A percentile compares a stretch with the other conserved stretches of the same genome.
phyloP scores from a whole-genome alignment of 2,329 filamentous ascomycete species.

The Tolypocladium cylindrosporum region DNA sequence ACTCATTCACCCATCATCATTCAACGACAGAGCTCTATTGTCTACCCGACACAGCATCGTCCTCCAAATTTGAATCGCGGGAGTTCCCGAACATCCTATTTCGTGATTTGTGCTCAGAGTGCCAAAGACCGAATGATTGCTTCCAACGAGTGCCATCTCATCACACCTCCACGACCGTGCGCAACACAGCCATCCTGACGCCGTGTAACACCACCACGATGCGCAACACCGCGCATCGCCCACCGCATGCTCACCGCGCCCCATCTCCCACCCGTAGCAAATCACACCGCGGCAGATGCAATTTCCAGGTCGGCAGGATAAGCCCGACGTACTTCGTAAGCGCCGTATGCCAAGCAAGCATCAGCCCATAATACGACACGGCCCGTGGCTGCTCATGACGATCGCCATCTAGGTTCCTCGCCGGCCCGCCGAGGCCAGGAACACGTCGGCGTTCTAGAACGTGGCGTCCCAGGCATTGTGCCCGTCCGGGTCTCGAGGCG shows the following conservation, averaged over 20 bases:
- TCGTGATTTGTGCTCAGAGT: background rate
- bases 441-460: no score
- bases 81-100: background rate
- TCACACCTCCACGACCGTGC: background rate
- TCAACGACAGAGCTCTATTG: background rate
- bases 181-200: background rate
- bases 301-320: background rate
- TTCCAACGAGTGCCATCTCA: no score
- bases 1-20: background rate
- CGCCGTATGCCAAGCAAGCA: background rate
- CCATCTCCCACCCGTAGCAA: background rate
- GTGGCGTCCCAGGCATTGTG: background rate
- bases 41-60: background rate
- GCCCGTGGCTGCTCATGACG: background rate
- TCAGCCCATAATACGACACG: background rate
- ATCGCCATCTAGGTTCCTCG: no score
- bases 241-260: background rate
- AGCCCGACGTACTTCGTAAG: no score
- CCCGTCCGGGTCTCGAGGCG: background rate
- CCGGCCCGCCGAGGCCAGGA: no score
- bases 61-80: no score
- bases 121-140: background rate
- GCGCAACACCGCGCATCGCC: background rate
- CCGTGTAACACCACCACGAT: background rate
- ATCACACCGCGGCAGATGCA: background rate